Evolutionary conservation across 108 stramenopile species (phyloP).

Genomic region (Cyclotella atomus): DNA sequence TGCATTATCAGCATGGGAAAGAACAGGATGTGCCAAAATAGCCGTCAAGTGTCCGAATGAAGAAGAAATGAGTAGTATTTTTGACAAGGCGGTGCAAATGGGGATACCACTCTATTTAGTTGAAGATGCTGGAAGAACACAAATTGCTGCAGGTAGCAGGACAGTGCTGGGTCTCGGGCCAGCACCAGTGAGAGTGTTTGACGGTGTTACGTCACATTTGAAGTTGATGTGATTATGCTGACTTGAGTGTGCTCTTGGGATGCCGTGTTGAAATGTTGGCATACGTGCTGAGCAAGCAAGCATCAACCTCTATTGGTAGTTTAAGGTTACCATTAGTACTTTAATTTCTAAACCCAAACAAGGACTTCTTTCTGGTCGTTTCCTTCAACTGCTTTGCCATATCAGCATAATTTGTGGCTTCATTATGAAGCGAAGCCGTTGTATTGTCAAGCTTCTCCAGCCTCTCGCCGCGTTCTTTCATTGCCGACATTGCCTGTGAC

Average conservation of each 20-base stretch:
- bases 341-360: not conserved
- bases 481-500: conserved; percentile 33
- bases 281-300: too few species aligned
- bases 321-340: not conserved
- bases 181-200: conserved; percentile 83
- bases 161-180: conserved; percentile 92
- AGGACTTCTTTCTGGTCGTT: conserved; percentile 33
- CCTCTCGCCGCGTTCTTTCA: conserved; percentile 43
- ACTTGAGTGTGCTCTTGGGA: not conserved
- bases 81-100: conserved; percentile 55
- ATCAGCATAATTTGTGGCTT: conserved; percentile 37
- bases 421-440: conserved; percentile 28
- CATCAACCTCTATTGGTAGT: too few species aligned
- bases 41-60: conserved; percentile 86
- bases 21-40: conserved; percentile 91
- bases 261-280: too few species aligned
- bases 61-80: conserved; percentile 79
- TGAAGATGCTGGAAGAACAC: conserved; percentile 93
- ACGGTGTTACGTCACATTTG: conserved; percentile 84
- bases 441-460: conserved; percentile 28
- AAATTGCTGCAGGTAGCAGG: conserved; percentile 91
- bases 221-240: conserved; percentile 77
- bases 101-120: conserved; percentile 88
- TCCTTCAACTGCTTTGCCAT: conserved; percentile 50
- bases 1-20: conserved; percentile 82